phyloP scores from a whole-genome alignment of 495 filamentous ascomycete genomes.

The Tuber borchii region DNA sequence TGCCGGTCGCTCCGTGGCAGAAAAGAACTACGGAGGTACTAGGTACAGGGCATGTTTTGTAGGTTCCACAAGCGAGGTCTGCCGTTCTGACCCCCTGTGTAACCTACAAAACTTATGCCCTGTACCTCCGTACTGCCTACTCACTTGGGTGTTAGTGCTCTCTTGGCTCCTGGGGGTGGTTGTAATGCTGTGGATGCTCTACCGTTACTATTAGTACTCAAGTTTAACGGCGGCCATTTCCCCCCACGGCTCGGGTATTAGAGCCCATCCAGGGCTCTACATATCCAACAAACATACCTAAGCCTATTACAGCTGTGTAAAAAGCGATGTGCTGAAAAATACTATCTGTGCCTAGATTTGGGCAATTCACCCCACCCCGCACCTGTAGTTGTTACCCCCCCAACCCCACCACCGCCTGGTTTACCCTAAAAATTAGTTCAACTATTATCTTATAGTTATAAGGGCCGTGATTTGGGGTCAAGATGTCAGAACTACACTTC shows the following conservation, averaged over 20 bases:
- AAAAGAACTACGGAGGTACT: too few relatives aligned
- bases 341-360: not conserved
- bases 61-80: too few relatives aligned
- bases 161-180: not conserved
- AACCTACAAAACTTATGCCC: too few relatives aligned
- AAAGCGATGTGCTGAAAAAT: not conserved
- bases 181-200: not conserved
- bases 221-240: too few relatives aligned
- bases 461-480: not conserved
- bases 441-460: not conserved
- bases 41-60: too few relatives aligned
- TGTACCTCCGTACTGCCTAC: too few relatives aligned
- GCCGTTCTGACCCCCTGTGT: too few relatives aligned
- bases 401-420: not conserved
- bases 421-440: not conserved
- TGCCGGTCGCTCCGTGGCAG: not conserved
- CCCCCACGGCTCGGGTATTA: too few relatives aligned
- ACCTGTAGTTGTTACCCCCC: not conserved
- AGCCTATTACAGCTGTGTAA: not conserved
- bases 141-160: not conserved
- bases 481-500: slow-evolving; percentile 25
- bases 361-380: not conserved
- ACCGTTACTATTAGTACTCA: too few relatives aligned
- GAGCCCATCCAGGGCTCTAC: too few relatives aligned
- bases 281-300: too few relatives aligned